Conservation (phyloP, 306 rosid species). For the Vigna angularis region DNA sequence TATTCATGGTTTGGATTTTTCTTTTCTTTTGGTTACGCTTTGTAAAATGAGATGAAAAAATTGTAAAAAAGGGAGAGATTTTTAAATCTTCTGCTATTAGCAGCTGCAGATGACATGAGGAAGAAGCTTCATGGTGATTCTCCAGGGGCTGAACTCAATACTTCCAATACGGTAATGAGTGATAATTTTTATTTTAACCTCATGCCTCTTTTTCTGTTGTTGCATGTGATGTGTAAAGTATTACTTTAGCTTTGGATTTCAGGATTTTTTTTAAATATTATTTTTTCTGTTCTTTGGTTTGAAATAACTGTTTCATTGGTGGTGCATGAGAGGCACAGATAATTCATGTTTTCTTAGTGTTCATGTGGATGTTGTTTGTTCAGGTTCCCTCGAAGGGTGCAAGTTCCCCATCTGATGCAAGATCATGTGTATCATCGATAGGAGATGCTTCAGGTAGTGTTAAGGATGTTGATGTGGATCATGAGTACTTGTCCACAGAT, state of each 20-base stretch:
- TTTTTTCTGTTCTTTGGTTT: conserved; percentile 9
- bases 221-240: conserved; percentile 36
- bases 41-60: background rate
- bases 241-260: conserved; percentile 15
- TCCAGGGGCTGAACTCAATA: conserved; percentile 47
- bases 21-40: conserved; percentile 18
- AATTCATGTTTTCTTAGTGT: conserved; percentile 34
- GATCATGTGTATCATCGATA: conserved; percentile 61
- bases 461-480: conserved; percentile 63
- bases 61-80: background rate
- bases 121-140: conserved; percentile 53
- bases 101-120: conserved; percentile 59
- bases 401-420: conserved; percentile 72
- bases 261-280: background rate
- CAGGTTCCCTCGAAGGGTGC: conserved; percentile 63
- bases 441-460: conserved; percentile 61
- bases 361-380: conserved; percentile 33
- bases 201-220: conserved; percentile 16
- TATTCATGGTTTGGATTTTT: conserved; percentile 4
- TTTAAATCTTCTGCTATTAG: conserved; percentile 41
- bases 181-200: background rate
- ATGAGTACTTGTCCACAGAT: conserved; percentile 49
- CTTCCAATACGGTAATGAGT: conserved; percentile 49
- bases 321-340: background rate
- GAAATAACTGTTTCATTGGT: conserved; percentile 49